Base-by-base conservation (phyloP, 208 protist species). In the Naegleria fowleri region DNA sequence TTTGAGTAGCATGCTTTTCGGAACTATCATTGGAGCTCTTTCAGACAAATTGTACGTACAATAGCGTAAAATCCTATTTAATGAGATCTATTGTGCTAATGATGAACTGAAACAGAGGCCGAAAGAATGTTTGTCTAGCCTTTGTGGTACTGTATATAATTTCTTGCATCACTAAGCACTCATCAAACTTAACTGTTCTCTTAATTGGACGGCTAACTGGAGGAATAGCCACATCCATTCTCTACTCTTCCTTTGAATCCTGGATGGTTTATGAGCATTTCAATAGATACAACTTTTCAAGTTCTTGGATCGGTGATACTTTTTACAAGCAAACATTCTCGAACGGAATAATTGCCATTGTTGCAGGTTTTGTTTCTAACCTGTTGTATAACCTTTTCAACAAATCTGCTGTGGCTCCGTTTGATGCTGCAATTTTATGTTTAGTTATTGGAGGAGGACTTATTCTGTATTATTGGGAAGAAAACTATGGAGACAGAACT, bases 251-350 rank as follows among this genome's bases (percentile, higher is more conserved):
- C 15, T 98, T 98, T 94, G 97, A 98, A 92, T 90, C 95, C 52
- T 98, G 97, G 97, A 96, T 98, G 95, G 94, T 98, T 22, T 93
- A 85, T 75, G 95, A 96, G 91, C 96, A 97, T 90, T 90, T 93
- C 40, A 5, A 40, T 11, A 91, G 41, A 15, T 92, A 92, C 25
- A 79, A 79, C 19, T 95, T 92, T 51, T 83, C 41, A 38, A 2
- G 4, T 7, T 48, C 25, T 29, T 92, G 92, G 51, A 83, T 97
- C 43, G 90, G 90, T 19, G 55, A 93, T 48, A 97, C 95, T 36
- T 98, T 98, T 91, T 92, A 93, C 79, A 75, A 91, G 3, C 90
- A 93, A 39, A 94, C 93, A 0, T 91, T 95, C 39, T 88, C 91
- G 29, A 96, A 97, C 91, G 94, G 94, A 25, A 39, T 97, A 9